Evolutionary conservation across 805 yeast species (phyloP), one percentile per base, ranked within the genome.

Genomic region (Teunomyces atbi): DNA sequence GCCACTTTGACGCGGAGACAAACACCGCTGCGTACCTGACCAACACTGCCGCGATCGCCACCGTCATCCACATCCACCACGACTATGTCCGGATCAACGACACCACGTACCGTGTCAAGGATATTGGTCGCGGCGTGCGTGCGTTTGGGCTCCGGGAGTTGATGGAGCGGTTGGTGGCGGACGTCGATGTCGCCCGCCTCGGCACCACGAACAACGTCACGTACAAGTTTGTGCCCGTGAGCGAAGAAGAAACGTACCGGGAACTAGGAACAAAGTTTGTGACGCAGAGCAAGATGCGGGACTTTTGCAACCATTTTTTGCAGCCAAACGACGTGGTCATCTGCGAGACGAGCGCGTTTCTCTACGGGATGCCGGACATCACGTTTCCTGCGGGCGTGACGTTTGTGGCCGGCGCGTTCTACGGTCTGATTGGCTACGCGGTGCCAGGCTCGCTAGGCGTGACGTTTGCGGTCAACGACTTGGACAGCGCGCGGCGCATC

Each of bases 391-490:
- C 64, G 15, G 74, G 77, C 45, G 68, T 77, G 23, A 69, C 69
- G 43, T 68, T 73, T 44, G 69, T 84, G 32, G 77, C 89, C 2
- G 96, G 89, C 66, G 78, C 82, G 16, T 87, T 84, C 59, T 91
- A 84, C 60, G 79, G 90, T 6, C 88, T 96, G 1, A 91, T 91
- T 56, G 97, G 97, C 5, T 86, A 81, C 70, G 92, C 96, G 0
- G 70, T 91, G 21, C 97, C 97, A 2, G 86, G 91, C 8, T 77
- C 94, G 4, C 76, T 91, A 47, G 97, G 97, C 42, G 86, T 84
- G 20, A 82, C 88, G 15, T 68, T 87, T 45, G 97, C 92, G 0
- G 70, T 78, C 66, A 73, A 76, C 42, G 95, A 86, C 57, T 54
- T 74, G 41, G 68, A 71, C 5, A 52, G 56, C 10, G 50, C 55